A percentile compares a stretch with the other conserved stretches of the same genome.
These are phyloP conservation scores for Cymodocea nodosa DNA, from an alignment of 116 monocot species.

Conservation along the genomic window DNA sequence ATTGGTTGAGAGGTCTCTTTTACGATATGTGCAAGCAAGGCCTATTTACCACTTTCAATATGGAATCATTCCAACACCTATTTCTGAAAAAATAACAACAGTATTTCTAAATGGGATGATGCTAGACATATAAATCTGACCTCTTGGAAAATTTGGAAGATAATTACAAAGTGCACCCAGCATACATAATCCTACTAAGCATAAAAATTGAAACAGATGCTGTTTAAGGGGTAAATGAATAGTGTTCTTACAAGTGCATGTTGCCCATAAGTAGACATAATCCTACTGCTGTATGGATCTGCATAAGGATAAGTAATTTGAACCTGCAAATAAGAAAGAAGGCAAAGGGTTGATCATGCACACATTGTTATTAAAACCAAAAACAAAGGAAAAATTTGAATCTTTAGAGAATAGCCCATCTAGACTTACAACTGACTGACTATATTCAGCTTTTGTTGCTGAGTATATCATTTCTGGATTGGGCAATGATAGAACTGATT, in stretches of 20 bases:
- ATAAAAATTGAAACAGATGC: too few relatives aligned
- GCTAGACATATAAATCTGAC: too few relatives aligned
- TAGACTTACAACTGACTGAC: conserved; percentile 31
- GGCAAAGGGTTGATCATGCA: not conserved
- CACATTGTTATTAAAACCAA: not conserved
- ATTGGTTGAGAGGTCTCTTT: too few relatives aligned
- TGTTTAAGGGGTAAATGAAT: too few relatives aligned
- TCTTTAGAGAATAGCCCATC: conserved; percentile 4
- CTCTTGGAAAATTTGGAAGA: too few relatives aligned
- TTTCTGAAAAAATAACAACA: too few relatives aligned
- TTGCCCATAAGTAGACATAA: conserved; percentile 36
- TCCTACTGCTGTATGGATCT: conserved; percentile 36
- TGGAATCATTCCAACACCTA: too few relatives aligned
- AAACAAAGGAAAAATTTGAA: not conserved
- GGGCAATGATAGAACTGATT: conserved; percentile 29
- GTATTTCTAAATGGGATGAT: too few relatives aligned
- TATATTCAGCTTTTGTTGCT: not conserved
- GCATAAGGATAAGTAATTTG: conserved; percentile 37
- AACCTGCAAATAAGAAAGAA: conserved; percentile 19
- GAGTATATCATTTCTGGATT: conserved; percentile 20
- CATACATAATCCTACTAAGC: too few relatives aligned
- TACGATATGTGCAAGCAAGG: too few relatives aligned
- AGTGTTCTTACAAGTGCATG: conserved; percentile 39
- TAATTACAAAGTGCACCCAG: too few relatives aligned
- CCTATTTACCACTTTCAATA: too few relatives aligned